These are phyloP conservation scores for Davidsoniella neocaledoniae DNA, from an alignment of 2,329 filamentous ascomycete genomes.

Conservation along the genomic window DNA sequence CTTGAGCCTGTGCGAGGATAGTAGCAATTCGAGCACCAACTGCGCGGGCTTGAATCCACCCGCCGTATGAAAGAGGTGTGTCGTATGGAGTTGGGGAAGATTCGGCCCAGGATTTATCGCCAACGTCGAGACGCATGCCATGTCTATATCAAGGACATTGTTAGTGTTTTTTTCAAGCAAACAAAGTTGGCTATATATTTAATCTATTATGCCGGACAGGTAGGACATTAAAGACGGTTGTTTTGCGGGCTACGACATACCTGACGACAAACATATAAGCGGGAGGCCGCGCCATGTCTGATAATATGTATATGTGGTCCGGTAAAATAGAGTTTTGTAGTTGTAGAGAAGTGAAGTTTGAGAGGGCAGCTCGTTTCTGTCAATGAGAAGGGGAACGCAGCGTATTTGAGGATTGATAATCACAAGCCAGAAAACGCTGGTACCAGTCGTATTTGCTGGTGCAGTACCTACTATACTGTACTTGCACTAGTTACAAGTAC, in stretches of 20 bases:
- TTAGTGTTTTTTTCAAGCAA: not conserved
- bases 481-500: no score
- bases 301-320: slow-evolving; percentile 22
- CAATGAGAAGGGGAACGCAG: slow-evolving; percentile 1
- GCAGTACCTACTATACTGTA: not conserved
- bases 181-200: not conserved
- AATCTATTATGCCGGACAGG: not conserved
- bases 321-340: not conserved
- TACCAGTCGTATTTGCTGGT: not conserved
- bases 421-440: slow-evolving; percentile 2
- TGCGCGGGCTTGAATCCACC: slow-evolving; percentile 73
- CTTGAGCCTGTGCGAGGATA: slow-evolving; percentile 41
- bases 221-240: not conserved
- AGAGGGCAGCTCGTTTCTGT: not conserved
- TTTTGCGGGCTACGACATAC: slow-evolving; percentile 15
- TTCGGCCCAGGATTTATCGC: slow-evolving; percentile 89
- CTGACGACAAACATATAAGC: slow-evolving; percentile 29
- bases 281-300: slow-evolving; percentile 25
- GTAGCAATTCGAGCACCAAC: slow-evolving; percentile 72
- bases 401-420: slow-evolving; percentile 5
- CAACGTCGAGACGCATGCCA: slow-evolving; percentile 82
- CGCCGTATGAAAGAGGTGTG: slow-evolving; percentile 83
- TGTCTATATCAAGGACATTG: slow-evolving; percentile 38
- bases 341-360: not conserved
- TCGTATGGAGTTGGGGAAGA: slow-evolving; percentile 90